Conservation (phyloP, 306 rosid species). For the Ammopiptanthus mongolicus region DNA sequence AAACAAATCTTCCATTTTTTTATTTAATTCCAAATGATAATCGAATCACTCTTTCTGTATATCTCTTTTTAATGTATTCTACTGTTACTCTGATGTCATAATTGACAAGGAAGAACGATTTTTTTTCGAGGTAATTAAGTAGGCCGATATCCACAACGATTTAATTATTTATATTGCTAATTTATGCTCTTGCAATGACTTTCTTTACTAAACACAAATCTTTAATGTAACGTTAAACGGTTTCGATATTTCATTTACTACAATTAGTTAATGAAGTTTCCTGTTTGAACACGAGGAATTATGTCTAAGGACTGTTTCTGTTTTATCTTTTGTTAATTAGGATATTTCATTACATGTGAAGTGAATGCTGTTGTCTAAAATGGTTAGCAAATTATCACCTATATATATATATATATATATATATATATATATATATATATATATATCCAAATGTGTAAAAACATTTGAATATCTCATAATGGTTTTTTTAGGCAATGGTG, state of each 20-base stretch:
- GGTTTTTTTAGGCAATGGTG: neutral
- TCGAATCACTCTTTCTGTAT: too few species aligned
- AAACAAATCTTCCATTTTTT: too few species aligned
- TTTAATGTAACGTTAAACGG: neutral
- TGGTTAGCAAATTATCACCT: neutral
- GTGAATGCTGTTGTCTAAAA: neutral
- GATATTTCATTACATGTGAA: neutral
- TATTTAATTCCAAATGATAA: too few species aligned
- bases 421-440: too few species aligned
- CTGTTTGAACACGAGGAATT: neutral
- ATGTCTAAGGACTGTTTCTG: neutral
- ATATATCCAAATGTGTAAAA: neutral
- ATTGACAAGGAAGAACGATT: neutral
- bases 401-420: too few species aligned
- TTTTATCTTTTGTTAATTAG: neutral
- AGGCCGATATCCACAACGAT: too few species aligned
- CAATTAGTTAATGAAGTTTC: neutral
- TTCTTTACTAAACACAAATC: neutral
- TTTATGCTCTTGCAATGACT: neutral
- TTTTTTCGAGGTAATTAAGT: neutral
- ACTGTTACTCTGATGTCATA: neutral
- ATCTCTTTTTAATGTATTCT: neutral
- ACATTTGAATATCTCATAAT: neutral
- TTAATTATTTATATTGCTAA: neutral
- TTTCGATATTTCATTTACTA: neutral